Percentiles rank a stretch among this genome's conserved stretches.
Conservation (phyloP, 345 rosid genomes). For the Populus euphratica region DNA sequence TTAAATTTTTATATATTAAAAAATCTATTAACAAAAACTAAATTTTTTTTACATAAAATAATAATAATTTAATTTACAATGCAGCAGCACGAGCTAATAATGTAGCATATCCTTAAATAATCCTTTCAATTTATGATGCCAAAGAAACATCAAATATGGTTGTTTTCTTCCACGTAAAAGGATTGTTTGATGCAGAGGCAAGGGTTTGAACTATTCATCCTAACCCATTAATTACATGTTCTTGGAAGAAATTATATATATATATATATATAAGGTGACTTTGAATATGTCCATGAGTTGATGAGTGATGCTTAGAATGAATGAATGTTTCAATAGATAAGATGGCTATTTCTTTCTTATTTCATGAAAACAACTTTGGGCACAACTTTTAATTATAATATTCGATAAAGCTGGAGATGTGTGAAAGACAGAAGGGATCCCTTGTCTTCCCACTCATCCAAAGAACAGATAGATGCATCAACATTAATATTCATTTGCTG, state of each 20-base stretch:
- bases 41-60: too few relatives aligned
- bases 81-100: too few relatives aligned
- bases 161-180: neutral
- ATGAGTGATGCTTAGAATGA: neutral
- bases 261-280: neutral
- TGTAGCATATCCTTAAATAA: neutral
- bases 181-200: slow-evolving; percentile 23
- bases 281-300: neutral
- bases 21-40: too few relatives aligned
- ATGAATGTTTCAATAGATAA: neutral
- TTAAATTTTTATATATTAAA: too few relatives aligned
- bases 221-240: neutral
- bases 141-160: neutral
- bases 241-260: neutral
- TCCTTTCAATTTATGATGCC: neutral
- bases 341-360: neutral
- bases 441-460: slow-evolving; percentile 26
- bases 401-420: slow-evolving; percentile 16
- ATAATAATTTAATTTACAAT: too few relatives aligned
- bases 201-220: neutral
- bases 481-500: neutral
- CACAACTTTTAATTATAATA: neutral
- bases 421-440: slow-evolving; percentile 35
- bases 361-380: neutral
- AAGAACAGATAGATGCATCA: slow-evolving; percentile 3